Evolutionary conservation across 129 eudicot species (phyloP).

Genomic region (Sambucus nigra): DNA sequence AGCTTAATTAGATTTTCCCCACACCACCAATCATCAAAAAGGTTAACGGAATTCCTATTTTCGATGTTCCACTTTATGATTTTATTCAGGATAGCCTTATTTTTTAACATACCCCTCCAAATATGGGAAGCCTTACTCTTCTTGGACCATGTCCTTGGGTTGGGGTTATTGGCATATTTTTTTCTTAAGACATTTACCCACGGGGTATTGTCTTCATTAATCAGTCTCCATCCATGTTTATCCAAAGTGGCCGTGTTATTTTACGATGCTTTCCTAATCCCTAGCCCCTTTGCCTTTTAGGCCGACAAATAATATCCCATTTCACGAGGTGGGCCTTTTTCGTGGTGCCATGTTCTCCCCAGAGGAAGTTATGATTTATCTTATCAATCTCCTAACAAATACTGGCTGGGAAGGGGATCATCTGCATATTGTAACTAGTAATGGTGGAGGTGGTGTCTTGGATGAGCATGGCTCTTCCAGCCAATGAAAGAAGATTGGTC

Average conservation of each 20-base stretch:
- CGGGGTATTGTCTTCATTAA: too few species aligned
- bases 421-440: slow-evolving; percentile 1
- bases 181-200: too few species aligned
- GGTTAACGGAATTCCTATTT: too few species aligned
- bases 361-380: neutral
- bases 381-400: neutral
- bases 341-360: neutral
- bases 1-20: too few species aligned
- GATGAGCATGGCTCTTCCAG: neutral
- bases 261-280: neutral
- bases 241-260: neutral
- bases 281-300: neutral
- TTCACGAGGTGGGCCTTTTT: neutral
- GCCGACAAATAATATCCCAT: neutral
- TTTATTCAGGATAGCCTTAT: too few species aligned
- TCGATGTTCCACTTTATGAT: too few species aligned
- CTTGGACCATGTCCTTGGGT: too few species aligned
- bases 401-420: neutral
- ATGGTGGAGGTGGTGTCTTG: neutral
- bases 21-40: too few species aligned
- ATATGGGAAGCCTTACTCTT: too few species aligned
- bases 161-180: too few species aligned
- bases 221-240: neutral
- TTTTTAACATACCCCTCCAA: too few species aligned
- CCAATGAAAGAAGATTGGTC: neutral